These are phyloP conservation scores for Albifimbria verrucaria DNA, from an alignment of 2,329 filamentous ascomycete genomes.

Conservation along the genomic window DNA sequence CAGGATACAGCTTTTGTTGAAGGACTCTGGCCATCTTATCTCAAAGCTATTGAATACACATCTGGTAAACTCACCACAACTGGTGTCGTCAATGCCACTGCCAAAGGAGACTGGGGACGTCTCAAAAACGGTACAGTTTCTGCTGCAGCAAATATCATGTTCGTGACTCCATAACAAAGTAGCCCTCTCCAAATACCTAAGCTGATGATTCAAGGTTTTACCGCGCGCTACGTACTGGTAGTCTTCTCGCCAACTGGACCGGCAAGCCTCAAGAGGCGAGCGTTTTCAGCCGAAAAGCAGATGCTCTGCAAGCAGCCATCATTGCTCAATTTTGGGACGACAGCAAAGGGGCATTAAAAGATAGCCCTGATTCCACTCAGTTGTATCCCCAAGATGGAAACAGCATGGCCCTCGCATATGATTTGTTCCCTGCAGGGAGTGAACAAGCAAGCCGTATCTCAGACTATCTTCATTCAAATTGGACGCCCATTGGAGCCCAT, in stretches of 20 bases:
- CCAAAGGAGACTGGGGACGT: constrained; percentile 46
- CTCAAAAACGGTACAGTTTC: constrained; percentile 20
- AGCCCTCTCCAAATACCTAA: background rate
- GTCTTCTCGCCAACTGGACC: constrained; percentile 41
- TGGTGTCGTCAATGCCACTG: constrained; percentile 37
- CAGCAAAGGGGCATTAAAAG: constrained; percentile 43
- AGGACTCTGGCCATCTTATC: constrained; percentile 26
- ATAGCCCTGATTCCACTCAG: constrained; percentile 46
- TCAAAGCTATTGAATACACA: constrained; percentile 24
- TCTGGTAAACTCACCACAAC: constrained; percentile 31
- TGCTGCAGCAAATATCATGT: background rate
- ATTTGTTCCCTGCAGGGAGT: background rate
- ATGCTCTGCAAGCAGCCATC: constrained; percentile 28
- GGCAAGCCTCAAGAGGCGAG: constrained; percentile 36
- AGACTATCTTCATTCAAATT: constrained; percentile 43
- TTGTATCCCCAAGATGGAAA: constrained; percentile 61
- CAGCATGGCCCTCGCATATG: constrained; percentile 49
- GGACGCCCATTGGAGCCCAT: constrained; percentile 52
- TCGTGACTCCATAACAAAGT: background rate
- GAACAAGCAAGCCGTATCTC: constrained; percentile 36
- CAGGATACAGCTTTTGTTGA: constrained; percentile 1
- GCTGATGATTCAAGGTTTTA: background rate
- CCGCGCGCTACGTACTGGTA: background rate
- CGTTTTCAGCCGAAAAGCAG: constrained; percentile 30
- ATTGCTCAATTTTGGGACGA: constrained; percentile 46